Evolutionary conservation across 2,329 filamentous ascomycete species (phyloP).

Genomic region (Phialemonium atrogriseum): DNA sequence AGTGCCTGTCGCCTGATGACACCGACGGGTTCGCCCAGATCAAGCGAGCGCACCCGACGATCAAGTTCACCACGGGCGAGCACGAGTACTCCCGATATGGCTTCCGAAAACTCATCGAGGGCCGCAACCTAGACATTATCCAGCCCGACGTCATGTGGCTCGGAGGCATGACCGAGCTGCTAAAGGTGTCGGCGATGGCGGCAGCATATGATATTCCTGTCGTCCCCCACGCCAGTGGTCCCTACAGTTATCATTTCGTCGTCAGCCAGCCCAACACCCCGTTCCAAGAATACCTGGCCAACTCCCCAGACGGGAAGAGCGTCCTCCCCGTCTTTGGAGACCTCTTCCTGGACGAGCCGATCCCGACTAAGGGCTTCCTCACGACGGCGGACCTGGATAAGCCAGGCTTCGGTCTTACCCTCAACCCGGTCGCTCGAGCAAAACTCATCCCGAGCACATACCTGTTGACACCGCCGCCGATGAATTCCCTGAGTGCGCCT

Average conservation of each 20-base stretch:
- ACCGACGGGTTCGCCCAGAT: conserved; percentile 83
- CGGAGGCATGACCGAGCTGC: conserved; percentile 82
- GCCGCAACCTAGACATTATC: conserved; percentile 85
- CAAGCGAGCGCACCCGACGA: conserved; percentile 80
- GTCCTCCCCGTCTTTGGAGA: conserved; percentile 90
- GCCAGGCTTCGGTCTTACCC: conserved; percentile 81
- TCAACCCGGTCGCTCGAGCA: conserved; percentile 64
- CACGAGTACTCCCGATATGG: conserved; percentile 93
- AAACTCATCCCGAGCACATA: conserved; percentile 70
- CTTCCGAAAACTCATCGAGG: conserved; percentile 89
- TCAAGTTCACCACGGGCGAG: conserved; percentile 94
- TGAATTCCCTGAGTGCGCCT: conserved; percentile 31
- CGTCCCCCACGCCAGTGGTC: conserved; percentile 87
- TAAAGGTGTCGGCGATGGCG: conserved; percentile 82
- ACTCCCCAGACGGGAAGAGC: conserved; percentile 82
- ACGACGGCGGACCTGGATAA: conserved; percentile 74
- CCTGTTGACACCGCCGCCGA: conserved; percentile 60
- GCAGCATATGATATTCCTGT: conserved; percentile 91
- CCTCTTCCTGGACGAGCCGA: conserved; percentile 83
- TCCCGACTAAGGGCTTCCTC: conserved; percentile 74
- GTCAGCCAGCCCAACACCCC: conserved; percentile 88
- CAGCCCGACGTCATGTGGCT: conserved; percentile 98
- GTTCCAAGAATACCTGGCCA: conserved; percentile 93
- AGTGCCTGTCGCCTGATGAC: conserved; percentile 85
- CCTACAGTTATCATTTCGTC: conserved; percentile 95